phyloP scores from a whole-genome alignment of 352 stramenopile species.

The Globisporangium recalcitrans region DNA sequence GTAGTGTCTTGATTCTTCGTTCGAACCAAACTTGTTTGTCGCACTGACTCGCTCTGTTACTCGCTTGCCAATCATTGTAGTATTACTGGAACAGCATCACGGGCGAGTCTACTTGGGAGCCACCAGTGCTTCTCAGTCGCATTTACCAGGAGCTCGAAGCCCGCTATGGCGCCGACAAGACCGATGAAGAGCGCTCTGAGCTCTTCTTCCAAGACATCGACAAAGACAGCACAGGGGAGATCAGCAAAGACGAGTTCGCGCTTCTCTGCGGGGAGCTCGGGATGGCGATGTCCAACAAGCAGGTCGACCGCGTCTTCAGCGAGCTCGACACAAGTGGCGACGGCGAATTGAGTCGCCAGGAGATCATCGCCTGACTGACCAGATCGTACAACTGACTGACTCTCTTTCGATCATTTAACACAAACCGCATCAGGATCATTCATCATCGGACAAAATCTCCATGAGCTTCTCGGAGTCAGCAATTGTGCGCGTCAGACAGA shows the following conservation, averaged over 20 bases:
- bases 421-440: conserved; percentile 13
- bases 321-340: conserved; percentile 61
- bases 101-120: conserved; percentile 59
- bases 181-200: conserved; percentile 53
- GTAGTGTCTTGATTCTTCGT: conserved; percentile 3
- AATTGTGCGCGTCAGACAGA: conserved; percentile 73
- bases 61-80: conserved; percentile 16
- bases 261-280: conserved; percentile 59
- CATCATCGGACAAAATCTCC: conserved; percentile 12
- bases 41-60: neutral
- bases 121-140: conserved; percentile 40
- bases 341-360: conserved; percentile 47
- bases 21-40: neutral
- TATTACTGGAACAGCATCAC: conserved; percentile 74
- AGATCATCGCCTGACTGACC: conserved; percentile 57
- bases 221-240: conserved; percentile 47
- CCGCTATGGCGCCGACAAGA: conserved; percentile 46
- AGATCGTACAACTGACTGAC: conserved; percentile 29
- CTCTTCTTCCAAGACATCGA: conserved; percentile 65
- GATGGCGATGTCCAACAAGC: conserved; percentile 52
- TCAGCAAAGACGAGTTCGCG: conserved; percentile 62
- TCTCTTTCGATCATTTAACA: conserved; percentile 12
- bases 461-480: conserved; percentile 76
- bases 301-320: conserved; percentile 50
- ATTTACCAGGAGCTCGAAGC: conserved; percentile 51